Conservation (phyloP, 2,329 filamentous ascomycete species). For the Sclerotinia sclerotiorum region DNA sequence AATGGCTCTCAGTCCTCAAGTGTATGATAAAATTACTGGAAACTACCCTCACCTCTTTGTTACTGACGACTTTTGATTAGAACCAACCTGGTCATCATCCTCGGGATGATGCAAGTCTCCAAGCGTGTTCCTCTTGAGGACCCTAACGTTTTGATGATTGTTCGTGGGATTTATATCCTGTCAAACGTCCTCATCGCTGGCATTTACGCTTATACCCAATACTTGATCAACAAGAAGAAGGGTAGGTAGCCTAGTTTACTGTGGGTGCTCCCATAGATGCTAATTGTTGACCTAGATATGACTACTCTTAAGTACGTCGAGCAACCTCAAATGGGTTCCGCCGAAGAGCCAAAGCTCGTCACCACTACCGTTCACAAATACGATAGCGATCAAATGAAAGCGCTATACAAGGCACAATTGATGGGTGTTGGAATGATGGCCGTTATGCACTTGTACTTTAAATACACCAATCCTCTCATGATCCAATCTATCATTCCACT, state of each 20-base stretch:
- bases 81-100: constrained; percentile 90
- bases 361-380: constrained; percentile 97
- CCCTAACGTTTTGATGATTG: constrained; percentile 64
- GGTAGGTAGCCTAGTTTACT: constrained; percentile 57
- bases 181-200: constrained; percentile 81
- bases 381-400: constrained; percentile 81
- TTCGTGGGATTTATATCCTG: constrained; percentile 59
- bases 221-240: constrained; percentile 93
- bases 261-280: not conserved
- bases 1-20: constrained; percentile 65
- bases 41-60: constrained; percentile 22
- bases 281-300: constrained; percentile 64
- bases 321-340: constrained; percentile 86
- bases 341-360: constrained; percentile 92
- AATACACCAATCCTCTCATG: constrained; percentile 98
- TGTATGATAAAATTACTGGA: constrained; percentile 55
- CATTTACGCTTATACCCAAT: constrained; percentile 83
- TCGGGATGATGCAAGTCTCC: constrained; percentile 97
- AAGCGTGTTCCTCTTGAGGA: constrained; percentile 96
- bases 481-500: constrained; percentile 98
- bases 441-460: constrained; percentile 98
- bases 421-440: constrained; percentile 98
- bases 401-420: constrained; percentile 82
- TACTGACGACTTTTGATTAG: constrained; percentile 48
- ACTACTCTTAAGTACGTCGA: constrained; percentile 99